Base-by-base conservation (phyloP, 2,329 filamentous ascomycete species). In the Hortaea sp. region DNA sequence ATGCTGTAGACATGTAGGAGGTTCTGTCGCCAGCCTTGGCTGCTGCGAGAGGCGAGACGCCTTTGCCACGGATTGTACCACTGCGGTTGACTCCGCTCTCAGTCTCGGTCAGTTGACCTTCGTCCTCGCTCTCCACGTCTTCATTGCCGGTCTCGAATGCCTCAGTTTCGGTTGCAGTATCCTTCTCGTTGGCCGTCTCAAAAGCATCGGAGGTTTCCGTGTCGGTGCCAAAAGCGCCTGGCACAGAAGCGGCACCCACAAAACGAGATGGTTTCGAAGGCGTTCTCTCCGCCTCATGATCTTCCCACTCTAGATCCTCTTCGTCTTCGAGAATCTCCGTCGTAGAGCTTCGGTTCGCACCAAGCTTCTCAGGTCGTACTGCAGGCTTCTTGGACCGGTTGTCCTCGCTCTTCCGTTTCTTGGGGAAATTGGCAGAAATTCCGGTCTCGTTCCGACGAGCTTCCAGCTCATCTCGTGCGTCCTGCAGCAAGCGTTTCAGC, bases 61-160 rank as follows among this genome's bases (percentile, higher is more conserved):
- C 38, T 29, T n/a, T 63, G 6, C 13, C 47, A 20, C 51, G 53
- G 29, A 55, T 42, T 11, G 46, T 51, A 30, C 51, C 39, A 27
- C 42, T 31, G 31, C 50, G 45, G 32, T 43, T 48, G 7, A 48
- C 35, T 28, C 45, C 70, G 44, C 73, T 76, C 63, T 95, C 90
- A 0, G 89, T 97, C 67, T 95, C 90, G 1, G 88, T 94, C 41
- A 85, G 72, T 54, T 88, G 84, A 50, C 88, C 87, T 47, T 80
- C 84, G 59, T 82, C 88, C 11, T 87, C 85, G 57, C 75, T 75
- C 57, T 75, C 75, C 45, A 81, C 68, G 50, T 74, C 80, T 62
- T 97, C 92, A 11, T 81, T 79, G n/a, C 86, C 88, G 4, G 90
- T 95, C 63, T 94, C 85, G 78, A 97, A 97, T 52, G 88, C 88